These are phyloP conservation scores for Talaromyces piceae DNA, from an alignment of 2,329 filamentous ascomycete genomes.

Conservation along the genomic window DNA sequence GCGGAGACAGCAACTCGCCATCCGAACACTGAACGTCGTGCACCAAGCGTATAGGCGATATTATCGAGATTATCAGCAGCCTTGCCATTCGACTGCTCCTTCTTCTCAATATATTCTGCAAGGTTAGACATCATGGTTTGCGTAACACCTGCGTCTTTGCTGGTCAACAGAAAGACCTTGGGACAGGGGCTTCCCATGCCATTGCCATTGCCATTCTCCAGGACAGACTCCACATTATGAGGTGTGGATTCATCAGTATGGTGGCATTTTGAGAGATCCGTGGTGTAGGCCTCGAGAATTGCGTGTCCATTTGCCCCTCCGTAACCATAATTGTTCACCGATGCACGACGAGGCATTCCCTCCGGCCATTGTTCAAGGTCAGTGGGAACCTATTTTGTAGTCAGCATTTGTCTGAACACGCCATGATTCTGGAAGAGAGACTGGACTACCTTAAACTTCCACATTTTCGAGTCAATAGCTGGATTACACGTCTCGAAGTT, in stretches of 20 bases:
- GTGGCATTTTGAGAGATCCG: not conserved
- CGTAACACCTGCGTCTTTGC: not conserved
- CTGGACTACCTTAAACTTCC: conserved; percentile 5
- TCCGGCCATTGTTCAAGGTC: conserved; percentile 13
- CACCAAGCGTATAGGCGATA: conserved; percentile 20
- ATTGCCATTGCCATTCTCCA: not conserved
- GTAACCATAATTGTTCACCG: conserved; percentile 39
- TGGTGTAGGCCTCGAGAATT: conserved; percentile 8
- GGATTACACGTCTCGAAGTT: conserved; percentile 7
- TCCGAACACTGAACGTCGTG: conserved; percentile 18
- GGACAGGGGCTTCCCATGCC: not conserved
- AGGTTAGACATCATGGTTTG: conserved; percentile 1
- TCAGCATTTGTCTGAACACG: not conserved
- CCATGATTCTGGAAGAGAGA: not conserved
- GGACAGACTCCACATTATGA: not conserved
- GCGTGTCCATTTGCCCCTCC: conserved; percentile 16
- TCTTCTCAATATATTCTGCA: not conserved
- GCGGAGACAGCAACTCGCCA: conserved; percentile 16
- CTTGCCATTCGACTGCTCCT: not conserved
- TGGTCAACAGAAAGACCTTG: not conserved
- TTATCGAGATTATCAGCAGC: conserved; percentile 4
- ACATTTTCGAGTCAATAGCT: conserved; percentile 7
- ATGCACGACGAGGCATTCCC: conserved; percentile 15
- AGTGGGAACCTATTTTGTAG: conserved; percentile 13
- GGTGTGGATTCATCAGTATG: not conserved